Evolutionary conservation across 371 early-diverging fungal genomes (phyloP), one percentile per base, ranked within the genome.

Genomic region (Mucor piriformis): DNA sequence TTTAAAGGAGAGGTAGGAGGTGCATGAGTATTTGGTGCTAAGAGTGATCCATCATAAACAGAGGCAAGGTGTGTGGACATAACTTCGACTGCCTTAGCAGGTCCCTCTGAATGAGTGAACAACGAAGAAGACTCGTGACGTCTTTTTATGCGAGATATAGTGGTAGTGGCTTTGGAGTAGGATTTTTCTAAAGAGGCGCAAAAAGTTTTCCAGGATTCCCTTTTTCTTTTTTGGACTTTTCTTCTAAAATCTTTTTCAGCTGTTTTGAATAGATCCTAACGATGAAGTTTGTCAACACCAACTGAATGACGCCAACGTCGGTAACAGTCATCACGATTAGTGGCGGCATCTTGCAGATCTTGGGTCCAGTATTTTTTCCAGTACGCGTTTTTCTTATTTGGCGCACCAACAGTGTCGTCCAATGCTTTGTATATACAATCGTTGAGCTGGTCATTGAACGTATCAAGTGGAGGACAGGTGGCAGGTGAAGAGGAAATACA

Each of bases 301-400:
- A 50, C n/a, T 0, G 16, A 40, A 12, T 33, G 54, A 2, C 54
- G 38, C 64, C 64, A 63, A 2, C 33, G n/a, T 32, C 58, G 18
- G 15, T 57, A 63, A 15, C 37, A 49, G 7, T 15, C 6, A 21
- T 57, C 64, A 12, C 63, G 47, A 6, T 29, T 0, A 15, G 12
- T 1, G 6, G 53, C 63, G 11, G 57, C 57, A 35, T 32, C 49
- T 25, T 51, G 29, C 1, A 63, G 23, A 15, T 47, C 48, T 40
- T 40, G 24, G 3, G 61, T 40, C 61, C 61, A 61, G 47, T 43
- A 61, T 6, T 42, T 40, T 34, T 61, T 61, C 63, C 63, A 63
- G 12, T 53, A 16, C 13, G 0, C 3, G 32, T 33, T 10, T n/a
- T 29, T n/a, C n/a, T n/a, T n/a, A n/a, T n/a, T n/a, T n/a, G n/a